Conservation (phyloP, 106 monocot species). For the Agapanthus africanus region DNA sequence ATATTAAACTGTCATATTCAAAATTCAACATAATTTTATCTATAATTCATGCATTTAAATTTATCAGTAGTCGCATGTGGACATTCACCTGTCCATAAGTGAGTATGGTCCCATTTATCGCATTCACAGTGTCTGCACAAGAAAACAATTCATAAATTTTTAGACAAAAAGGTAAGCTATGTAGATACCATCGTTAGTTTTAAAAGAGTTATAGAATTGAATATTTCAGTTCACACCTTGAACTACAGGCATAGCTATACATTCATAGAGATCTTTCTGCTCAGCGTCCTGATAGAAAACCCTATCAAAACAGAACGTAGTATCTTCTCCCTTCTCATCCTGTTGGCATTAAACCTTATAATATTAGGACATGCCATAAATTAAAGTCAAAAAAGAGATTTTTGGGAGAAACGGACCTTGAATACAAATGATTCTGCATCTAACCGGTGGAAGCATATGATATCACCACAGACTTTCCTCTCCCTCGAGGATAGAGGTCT, state of each 20-base stretch:
- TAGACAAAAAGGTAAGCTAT: not conserved
- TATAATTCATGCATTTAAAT: too few relatives aligned
- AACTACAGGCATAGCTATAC: slow-evolving; percentile 63
- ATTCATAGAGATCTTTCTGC: slow-evolving; percentile 64
- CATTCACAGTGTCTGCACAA: slow-evolving; percentile 48
- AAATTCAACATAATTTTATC: not conserved
- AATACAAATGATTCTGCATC: slow-evolving; percentile 13
- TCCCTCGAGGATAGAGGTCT: slow-evolving; percentile 14
- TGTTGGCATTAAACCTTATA: slow-evolving; percentile 5
- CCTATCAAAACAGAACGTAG: slow-evolving; percentile 59
- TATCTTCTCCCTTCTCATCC: slow-evolving; percentile 80
- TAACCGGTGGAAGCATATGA: not conserved
- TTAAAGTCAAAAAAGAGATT: not conserved
- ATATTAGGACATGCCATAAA: not conserved
- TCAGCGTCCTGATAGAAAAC: slow-evolving; percentile 67
- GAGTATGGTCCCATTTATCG: slow-evolving; percentile 67
- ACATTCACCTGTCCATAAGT: slow-evolving; percentile 69
- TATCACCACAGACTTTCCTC: not conserved
- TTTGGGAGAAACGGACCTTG: slow-evolving; percentile 4
- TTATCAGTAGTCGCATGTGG: too few relatives aligned
- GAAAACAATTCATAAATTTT: not conserved
- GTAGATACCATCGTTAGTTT: not conserved
- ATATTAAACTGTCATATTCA: not conserved
- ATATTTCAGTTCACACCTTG: slow-evolving; percentile 29
- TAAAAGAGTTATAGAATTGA: not conserved